Evolutionary conservation across 108 stramenopile genomes (phyloP).

Genomic region (Craspedostauros australis): DNA sequence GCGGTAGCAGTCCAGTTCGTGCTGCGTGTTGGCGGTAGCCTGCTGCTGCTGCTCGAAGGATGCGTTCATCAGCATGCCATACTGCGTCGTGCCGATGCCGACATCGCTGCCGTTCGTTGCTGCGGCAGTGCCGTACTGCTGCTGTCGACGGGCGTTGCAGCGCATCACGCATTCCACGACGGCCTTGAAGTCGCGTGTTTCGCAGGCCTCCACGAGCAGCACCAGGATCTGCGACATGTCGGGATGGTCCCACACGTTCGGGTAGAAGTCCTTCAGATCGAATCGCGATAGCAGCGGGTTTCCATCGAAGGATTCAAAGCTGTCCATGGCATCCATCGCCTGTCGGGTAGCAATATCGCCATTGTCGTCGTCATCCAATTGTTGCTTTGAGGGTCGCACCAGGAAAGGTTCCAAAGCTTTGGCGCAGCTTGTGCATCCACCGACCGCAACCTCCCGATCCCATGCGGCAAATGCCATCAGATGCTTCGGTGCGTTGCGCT

Average conservation of each 20-base stretch:
- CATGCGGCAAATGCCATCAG: constrained; percentile 69
- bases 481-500: constrained; percentile 14
- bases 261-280: constrained; percentile 62
- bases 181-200: constrained; percentile 70
- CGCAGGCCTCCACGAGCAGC: constrained; percentile 70
- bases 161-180: constrained; percentile 62
- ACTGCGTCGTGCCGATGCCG: constrained; percentile 3
- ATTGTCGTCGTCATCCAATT: background rate
- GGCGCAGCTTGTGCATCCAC: constrained; percentile 60
- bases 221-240: constrained; percentile 74
- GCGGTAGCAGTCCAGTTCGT: constrained; percentile 68
- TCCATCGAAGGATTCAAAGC: constrained; percentile 34
- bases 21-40: too few species aligned
- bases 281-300: constrained; percentile 59
- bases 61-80: too few species aligned
- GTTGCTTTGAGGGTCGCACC: background rate
- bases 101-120: background rate
- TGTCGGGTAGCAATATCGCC: background rate
- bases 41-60: too few species aligned
- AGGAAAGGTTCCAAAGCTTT: constrained; percentile 21
- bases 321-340: constrained; percentile 7
- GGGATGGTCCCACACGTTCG: constrained; percentile 76
- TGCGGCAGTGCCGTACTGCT: constrained; percentile 4
- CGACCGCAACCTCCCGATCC: constrained; percentile 57
- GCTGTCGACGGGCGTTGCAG: constrained; percentile 36